A percentile compares a stretch with the other conserved stretches of the same genome.
These are phyloP conservation scores for Mycena pura DNA, from an alignment of 768 basidiomycete genomes.

Conservation along the genomic window DNA sequence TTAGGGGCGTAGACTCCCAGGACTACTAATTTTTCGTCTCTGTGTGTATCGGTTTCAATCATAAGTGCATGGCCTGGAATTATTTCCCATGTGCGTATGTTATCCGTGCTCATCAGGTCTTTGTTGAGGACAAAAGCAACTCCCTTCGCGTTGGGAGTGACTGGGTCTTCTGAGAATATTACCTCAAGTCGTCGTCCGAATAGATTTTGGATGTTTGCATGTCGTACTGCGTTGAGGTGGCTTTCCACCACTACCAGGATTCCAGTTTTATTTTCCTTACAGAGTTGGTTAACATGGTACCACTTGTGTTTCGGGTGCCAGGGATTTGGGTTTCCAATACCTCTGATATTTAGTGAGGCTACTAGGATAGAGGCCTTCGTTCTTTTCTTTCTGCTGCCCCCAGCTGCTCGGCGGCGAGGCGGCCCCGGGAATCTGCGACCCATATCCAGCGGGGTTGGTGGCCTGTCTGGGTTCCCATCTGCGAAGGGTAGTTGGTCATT, in stretches of 20 bases:
- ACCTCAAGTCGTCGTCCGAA: background rate
- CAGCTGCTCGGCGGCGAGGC: background rate
- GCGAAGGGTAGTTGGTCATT: too few relatives aligned
- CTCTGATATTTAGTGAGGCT: background rate
- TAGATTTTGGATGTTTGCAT: background rate
- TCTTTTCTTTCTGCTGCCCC: background rate
- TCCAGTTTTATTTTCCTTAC: background rate
- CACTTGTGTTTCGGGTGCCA: background rate
- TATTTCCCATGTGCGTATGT: background rate
- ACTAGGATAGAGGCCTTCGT: background rate
- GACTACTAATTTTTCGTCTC: background rate
- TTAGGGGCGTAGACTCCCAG: slow-evolving; percentile 1
- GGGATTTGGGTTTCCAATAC: background rate
- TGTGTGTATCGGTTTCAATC: background rate
- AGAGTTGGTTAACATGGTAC: background rate
- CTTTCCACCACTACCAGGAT: background rate
- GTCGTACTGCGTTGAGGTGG: background rate
- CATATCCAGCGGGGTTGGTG: background rate
- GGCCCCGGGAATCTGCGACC: background rate
- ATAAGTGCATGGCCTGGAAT: background rate
- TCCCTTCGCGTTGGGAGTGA: background rate
- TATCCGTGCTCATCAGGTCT: background rate
- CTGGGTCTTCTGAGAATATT: background rate
- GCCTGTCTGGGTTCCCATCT: background rate
- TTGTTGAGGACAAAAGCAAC: background rate